Conservation (phyloP, 371 early-diverging fungal genomes). For the Mucor ambiguus region DNA sequence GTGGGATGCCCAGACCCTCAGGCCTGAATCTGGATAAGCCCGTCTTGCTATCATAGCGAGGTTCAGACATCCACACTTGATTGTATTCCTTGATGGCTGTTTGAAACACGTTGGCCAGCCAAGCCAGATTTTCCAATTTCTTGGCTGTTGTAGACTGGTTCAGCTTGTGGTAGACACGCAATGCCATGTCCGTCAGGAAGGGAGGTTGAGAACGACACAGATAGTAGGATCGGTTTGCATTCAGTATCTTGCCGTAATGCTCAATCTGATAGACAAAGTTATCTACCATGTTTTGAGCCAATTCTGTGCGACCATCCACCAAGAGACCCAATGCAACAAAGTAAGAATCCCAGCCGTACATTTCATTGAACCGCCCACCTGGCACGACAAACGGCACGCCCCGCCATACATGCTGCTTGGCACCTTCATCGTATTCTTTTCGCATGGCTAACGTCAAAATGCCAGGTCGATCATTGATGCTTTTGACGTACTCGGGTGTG, state of each 20-base stretch:
- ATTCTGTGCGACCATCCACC: slow-evolving; percentile 75
- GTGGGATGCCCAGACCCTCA: slow-evolving; percentile 91
- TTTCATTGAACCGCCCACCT: slow-evolving; percentile 97
- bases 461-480: slow-evolving; percentile 83
- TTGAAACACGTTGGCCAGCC: slow-evolving; percentile 70
- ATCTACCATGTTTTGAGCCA: slow-evolving; percentile 91
- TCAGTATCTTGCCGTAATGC: slow-evolving; percentile 95
- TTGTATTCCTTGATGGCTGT: slow-evolving; percentile 90
- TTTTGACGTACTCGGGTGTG: slow-evolving; percentile 86
- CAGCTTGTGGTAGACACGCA: slow-evolving; percentile 67
- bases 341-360: slow-evolving; percentile 97
- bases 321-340: slow-evolving; percentile 88
- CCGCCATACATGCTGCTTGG: slow-evolving; percentile 39
- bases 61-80: slow-evolving; percentile 83
- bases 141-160: slow-evolving; percentile 25
- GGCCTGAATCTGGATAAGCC: slow-evolving; percentile 83
- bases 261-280: slow-evolving; percentile 94
- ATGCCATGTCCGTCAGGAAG: slow-evolving; percentile 92
- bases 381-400: slow-evolving; percentile 94
- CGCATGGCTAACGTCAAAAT: slow-evolving; percentile 82
- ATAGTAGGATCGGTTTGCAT: slow-evolving; percentile 95
- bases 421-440: slow-evolving; percentile 49
- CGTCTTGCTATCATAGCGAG: slow-evolving; percentile 70
- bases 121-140: slow-evolving; percentile 57
- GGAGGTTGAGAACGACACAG: slow-evolving; percentile 94